Conservation (phyloP, 495 filamentous ascomycete genomes). For the Aspergillus panamensis region DNA sequence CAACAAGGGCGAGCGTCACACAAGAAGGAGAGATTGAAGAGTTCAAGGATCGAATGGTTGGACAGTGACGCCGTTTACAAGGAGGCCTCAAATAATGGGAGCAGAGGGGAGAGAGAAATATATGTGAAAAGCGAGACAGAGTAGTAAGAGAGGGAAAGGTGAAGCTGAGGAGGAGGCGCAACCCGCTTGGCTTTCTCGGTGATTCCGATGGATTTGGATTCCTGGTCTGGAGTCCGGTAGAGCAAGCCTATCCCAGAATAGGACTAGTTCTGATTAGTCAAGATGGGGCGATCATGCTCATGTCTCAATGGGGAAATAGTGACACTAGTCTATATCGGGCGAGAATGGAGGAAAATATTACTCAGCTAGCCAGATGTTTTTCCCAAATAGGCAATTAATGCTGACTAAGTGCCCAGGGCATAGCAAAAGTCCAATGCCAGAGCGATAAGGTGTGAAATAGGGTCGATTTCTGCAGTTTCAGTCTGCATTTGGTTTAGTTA, state of each 20-base stretch:
- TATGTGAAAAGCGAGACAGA: too few relatives aligned
- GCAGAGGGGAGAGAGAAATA: background rate
- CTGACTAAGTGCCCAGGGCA: background rate
- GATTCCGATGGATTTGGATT: background rate
- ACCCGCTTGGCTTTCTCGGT: constrained; percentile 11
- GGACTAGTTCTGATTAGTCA: background rate
- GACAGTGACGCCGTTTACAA: constrained; percentile 3
- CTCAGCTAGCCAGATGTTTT: background rate
- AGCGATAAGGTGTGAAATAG: too few relatives aligned
- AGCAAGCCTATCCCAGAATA: too few relatives aligned
- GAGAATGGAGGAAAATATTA: background rate
- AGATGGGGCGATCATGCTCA: background rate
- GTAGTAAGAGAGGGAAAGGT: constrained; percentile 5
- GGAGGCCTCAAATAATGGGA: background rate
- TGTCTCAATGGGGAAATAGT: background rate
- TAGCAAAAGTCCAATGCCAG: background rate
- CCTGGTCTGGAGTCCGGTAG: too few relatives aligned
- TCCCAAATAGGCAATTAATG: background rate
- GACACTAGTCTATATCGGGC: background rate
- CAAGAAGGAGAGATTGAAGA: constrained; percentile 6
- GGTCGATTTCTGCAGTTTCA: too few relatives aligned
- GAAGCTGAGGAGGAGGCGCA: constrained; percentile 13
- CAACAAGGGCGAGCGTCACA: constrained; percentile 24
- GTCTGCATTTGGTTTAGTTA: too few relatives aligned
- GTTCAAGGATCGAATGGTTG: constrained; percentile 13